A percentile compares a stretch with the other conserved stretches of the same genome.
These are phyloP conservation scores for Calonectria naviculata DNA, from an alignment of 2,329 filamentous ascomycete genomes.

Conservation along the genomic window DNA sequence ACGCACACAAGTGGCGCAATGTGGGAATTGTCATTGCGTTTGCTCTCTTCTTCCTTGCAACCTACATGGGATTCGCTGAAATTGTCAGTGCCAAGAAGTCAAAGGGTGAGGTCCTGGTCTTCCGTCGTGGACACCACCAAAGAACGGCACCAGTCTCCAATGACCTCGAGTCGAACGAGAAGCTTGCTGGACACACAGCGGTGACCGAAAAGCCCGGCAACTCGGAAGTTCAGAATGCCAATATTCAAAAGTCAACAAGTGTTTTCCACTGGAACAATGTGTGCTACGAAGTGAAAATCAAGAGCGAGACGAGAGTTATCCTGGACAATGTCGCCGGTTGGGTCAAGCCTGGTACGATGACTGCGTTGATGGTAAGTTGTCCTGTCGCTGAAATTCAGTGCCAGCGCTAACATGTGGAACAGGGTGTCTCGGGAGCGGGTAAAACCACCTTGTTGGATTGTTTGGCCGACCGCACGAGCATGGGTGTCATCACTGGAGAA, in stretches of 20 bases:
- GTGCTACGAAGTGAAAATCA: conserved; percentile 79
- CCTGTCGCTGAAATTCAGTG: accelerated
- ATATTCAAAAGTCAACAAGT: conserved; percentile 66
- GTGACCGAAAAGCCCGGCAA: conserved; percentile 31
- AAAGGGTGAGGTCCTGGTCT: conserved; percentile 71
- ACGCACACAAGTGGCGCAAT: conserved; percentile 65
- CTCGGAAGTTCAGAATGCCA: conserved; percentile 4
- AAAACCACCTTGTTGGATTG: conserved; percentile 90
- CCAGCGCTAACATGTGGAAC: background rate
- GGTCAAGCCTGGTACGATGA: conserved; percentile 89
- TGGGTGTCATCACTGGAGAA: conserved; percentile 85
- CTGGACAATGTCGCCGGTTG: conserved; percentile 87
- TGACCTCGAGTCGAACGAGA: conserved; percentile 28
- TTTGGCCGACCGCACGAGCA: conserved; percentile 82
- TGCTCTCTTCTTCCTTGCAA: conserved; percentile 56
- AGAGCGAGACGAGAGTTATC: conserved; percentile 76
- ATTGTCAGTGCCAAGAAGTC: conserved; percentile 60
- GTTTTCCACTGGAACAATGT: conserved; percentile 87
- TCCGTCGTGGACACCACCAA: conserved; percentile 55
- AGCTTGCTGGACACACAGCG: background rate
- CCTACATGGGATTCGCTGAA: conserved; percentile 63
- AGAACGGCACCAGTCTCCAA: background rate
- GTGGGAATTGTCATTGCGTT: conserved; percentile 66
- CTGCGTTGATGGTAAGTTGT: conserved; percentile 76
- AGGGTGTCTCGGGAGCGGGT: conserved; percentile 79